Conservation (phyloP, 768 basidiomycete genomes). For the Termitomyces sp. region DNA sequence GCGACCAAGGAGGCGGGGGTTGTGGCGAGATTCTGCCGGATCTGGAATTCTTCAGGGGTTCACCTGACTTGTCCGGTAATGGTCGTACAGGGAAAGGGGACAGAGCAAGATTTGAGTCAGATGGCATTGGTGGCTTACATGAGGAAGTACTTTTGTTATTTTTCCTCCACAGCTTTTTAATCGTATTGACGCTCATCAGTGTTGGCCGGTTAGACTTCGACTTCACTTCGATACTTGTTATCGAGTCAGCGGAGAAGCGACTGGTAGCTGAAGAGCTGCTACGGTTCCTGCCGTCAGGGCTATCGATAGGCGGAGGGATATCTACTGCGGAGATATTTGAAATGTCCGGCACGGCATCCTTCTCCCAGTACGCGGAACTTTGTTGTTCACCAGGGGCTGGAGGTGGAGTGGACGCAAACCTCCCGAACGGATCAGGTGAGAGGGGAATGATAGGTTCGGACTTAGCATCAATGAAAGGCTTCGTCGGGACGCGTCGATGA, state of each 20-base stretch:
- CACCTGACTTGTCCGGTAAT: conserved; percentile 30
- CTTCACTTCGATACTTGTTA: conserved; percentile 30
- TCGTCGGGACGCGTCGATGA: conserved; percentile 25
- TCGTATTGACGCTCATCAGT: conserved; percentile 66
- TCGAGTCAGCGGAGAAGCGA: conserved; percentile 76
- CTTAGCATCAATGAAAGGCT: conserved; percentile 13
- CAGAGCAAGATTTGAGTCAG: conserved; percentile 19
- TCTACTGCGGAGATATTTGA: conserved; percentile 11
- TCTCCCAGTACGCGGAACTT: conserved; percentile 40
- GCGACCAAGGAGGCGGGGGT: conserved; percentile 16
- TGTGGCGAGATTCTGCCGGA: conserved; percentile 23
- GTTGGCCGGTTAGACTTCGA: conserved; percentile 37
- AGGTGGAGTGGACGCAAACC: conserved; percentile 50
- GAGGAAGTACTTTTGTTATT: conserved; percentile 48
- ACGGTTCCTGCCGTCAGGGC: conserved; percentile 16
- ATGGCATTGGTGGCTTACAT: conserved; percentile 40
- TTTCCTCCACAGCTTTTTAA: conserved; percentile 77
- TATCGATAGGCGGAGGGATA: neutral
- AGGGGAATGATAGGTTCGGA: conserved; percentile 64
- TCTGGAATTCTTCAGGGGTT: conserved; percentile 26
- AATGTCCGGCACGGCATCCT: conserved; percentile 11
- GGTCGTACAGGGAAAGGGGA: conserved; percentile 28
- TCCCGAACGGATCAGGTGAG: conserved; percentile 80
- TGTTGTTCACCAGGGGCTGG: conserved; percentile 16
- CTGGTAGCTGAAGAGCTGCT: conserved; percentile 33